phyloP scores from a whole-genome alignment of 768 basidiomycete species.

The Lepiota brunneoincarnata region DNA sequence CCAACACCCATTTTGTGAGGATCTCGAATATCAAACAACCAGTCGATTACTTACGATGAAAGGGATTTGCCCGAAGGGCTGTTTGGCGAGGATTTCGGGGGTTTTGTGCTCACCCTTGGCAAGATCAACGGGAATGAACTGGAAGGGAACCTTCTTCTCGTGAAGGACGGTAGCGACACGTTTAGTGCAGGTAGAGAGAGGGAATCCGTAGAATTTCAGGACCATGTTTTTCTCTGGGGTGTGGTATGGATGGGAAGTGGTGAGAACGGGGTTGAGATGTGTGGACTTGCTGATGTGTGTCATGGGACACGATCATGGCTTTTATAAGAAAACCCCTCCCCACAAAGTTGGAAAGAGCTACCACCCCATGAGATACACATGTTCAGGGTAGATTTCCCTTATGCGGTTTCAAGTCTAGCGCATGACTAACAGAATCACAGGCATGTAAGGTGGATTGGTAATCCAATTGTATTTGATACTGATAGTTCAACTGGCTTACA shows the following conservation, averaged over 20 bases:
- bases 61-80: conserved; percentile 55
- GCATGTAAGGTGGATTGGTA: too few species aligned
- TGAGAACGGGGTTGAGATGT: conserved; percentile 31
- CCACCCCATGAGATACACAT: too few species aligned
- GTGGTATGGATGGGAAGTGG: conserved; percentile 17
- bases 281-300: conserved; percentile 26
- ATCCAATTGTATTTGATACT: too few species aligned
- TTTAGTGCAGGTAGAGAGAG: conserved; percentile 40
- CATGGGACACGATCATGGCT: neutral
- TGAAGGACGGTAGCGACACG: conserved; percentile 40
- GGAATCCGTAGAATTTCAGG: conserved; percentile 31
- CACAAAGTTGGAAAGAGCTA: too few species aligned
- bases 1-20: neutral
- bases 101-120: conserved; percentile 33
- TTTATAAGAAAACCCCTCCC: too few species aligned
- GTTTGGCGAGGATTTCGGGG: conserved; percentile 30
- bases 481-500: too few species aligned
- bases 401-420: too few species aligned
- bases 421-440: too few species aligned
- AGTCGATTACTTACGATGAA: conserved; percentile 28
- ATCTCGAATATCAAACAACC: too few species aligned
- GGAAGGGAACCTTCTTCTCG: conserved; percentile 46
- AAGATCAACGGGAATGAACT: conserved; percentile 36
- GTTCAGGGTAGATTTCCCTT: too few species aligned
- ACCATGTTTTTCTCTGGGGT: conserved; percentile 26